Conservation (phyloP, 2,329 filamentous ascomycete genomes). For the Colletotrichum liaoningense region DNA sequence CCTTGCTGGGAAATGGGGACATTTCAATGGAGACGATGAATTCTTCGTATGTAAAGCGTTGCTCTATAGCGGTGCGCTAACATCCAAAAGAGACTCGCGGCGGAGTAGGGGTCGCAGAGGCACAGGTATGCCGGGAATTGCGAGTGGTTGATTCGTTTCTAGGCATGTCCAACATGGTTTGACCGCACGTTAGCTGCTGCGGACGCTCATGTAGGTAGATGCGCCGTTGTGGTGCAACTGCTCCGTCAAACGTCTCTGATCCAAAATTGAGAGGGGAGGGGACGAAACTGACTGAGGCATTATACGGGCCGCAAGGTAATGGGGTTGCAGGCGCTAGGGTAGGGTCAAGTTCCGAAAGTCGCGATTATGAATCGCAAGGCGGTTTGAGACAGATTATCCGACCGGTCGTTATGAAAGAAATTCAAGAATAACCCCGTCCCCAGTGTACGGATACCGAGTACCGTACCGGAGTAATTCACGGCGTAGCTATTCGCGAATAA, state of each 20-base stretch:
- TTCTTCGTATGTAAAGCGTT: slow-evolving; percentile 29
- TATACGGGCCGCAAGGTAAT: neutral
- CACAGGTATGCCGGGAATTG: neutral
- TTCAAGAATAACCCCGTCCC: neutral
- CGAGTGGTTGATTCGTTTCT: slow-evolving; percentile 1
- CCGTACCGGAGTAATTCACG: neutral
- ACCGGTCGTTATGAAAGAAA: neutral
- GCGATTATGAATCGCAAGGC: neutral
- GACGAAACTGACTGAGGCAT: neutral
- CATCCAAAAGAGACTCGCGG: slow-evolving; percentile 18
- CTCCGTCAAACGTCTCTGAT: neutral
- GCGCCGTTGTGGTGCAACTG: neutral
- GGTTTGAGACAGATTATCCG: neutral
- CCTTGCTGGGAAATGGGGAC: neutral
- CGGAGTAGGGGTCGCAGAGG: slow-evolving; percentile 18
- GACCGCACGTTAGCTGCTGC: neutral
- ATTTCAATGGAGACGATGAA: slow-evolving; percentile 25
- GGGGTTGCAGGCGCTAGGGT: neutral
- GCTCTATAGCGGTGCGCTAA: slow-evolving; percentile 23
- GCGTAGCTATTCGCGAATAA: neutral
- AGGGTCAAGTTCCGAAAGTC: neutral
- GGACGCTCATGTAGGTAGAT: neutral
- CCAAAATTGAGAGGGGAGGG: neutral
- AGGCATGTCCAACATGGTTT: neutral
- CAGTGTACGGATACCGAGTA: too few relatives aligned